Conservation (phyloP, 1,284 basidiomycete species). For the Agroathelia rolfsii region DNA sequence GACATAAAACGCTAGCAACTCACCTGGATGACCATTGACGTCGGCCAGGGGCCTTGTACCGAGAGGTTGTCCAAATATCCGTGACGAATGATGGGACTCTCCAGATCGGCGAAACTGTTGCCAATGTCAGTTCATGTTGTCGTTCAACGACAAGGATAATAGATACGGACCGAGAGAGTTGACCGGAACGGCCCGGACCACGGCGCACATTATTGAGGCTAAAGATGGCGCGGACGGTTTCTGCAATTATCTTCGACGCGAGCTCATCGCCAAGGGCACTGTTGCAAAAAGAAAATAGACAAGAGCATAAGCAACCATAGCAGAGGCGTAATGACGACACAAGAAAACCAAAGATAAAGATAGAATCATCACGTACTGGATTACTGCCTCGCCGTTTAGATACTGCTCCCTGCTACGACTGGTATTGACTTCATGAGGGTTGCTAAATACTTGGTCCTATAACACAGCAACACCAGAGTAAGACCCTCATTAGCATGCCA, state of each 20-base stretch:
- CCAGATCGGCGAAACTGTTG: slow-evolving; percentile 21
- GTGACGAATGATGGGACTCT: slow-evolving; percentile 24
- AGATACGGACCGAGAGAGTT: slow-evolving; percentile 37
- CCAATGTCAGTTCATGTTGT: too few relatives aligned
- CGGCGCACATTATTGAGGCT: slow-evolving; percentile 38
- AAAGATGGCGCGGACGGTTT: slow-evolving; percentile 40
- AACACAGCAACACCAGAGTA: too few relatives aligned
- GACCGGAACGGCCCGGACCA: slow-evolving; percentile 42
- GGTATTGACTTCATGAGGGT: slow-evolving; percentile 37
- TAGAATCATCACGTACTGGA: slow-evolving; percentile 24
- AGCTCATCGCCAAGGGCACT: slow-evolving; percentile 47
- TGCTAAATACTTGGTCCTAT: slow-evolving; percentile 40
- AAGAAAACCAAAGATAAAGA: slow-evolving; percentile 5
- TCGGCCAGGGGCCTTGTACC: slow-evolving; percentile 40
- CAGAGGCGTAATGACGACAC: neutral
- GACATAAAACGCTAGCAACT: too few relatives aligned
- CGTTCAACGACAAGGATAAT: too few relatives aligned
- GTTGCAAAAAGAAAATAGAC: slow-evolving; percentile 4
- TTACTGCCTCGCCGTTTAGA: slow-evolving; percentile 43
- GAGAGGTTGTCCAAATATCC: slow-evolving; percentile 37
- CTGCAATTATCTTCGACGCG: slow-evolving; percentile 40
- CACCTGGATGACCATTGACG: slow-evolving; percentile 37
- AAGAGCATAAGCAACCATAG: neutral
- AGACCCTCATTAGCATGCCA: too few relatives aligned
- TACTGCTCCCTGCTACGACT: slow-evolving; percentile 37